Conservation (phyloP, 148 eudicot species). For the Heliosperma pusillum region DNA sequence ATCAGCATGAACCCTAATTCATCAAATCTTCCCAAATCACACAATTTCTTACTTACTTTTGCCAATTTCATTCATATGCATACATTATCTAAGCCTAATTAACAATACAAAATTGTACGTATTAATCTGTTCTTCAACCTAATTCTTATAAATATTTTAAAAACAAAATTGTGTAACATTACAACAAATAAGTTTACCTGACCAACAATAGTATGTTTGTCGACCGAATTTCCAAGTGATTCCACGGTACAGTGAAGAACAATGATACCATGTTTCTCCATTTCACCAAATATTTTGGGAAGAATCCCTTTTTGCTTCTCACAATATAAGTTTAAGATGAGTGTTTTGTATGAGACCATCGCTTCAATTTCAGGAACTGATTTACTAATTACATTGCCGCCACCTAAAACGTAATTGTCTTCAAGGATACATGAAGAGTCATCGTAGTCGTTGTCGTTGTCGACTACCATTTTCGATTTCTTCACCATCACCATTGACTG, state of each 20-base stretch:
- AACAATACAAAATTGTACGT: too few species aligned
- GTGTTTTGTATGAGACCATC: slow-evolving; percentile 28
- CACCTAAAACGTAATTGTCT: background rate
- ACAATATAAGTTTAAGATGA: slow-evolving; percentile 39
- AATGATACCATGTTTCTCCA: slow-evolving; percentile 31
- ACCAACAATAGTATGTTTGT: slow-evolving; percentile 40
- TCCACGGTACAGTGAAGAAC: slow-evolving; percentile 22
- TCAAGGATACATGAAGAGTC: background rate
- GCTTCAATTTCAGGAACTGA: slow-evolving; percentile 22
- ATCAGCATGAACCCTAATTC: too few species aligned
- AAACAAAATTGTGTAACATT: too few species aligned
- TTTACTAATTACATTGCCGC: background rate
- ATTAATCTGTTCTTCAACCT: too few species aligned
- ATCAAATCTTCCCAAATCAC: too few species aligned
- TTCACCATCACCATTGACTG: slow-evolving; percentile 13
- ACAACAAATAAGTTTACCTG: slow-evolving; percentile 31
- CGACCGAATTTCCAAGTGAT: slow-evolving; percentile 19
- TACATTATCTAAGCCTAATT: too few species aligned
- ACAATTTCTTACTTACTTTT: too few species aligned
- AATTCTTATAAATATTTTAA: too few species aligned
- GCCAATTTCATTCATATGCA: too few species aligned
- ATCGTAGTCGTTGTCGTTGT: background rate
- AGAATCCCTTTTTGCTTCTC: slow-evolving; percentile 25
- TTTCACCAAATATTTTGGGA: slow-evolving; percentile 17
- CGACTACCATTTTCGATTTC: background rate